Conservation (phyloP, 139 green algal genomes). For the Chlorella sp. region DNA sequence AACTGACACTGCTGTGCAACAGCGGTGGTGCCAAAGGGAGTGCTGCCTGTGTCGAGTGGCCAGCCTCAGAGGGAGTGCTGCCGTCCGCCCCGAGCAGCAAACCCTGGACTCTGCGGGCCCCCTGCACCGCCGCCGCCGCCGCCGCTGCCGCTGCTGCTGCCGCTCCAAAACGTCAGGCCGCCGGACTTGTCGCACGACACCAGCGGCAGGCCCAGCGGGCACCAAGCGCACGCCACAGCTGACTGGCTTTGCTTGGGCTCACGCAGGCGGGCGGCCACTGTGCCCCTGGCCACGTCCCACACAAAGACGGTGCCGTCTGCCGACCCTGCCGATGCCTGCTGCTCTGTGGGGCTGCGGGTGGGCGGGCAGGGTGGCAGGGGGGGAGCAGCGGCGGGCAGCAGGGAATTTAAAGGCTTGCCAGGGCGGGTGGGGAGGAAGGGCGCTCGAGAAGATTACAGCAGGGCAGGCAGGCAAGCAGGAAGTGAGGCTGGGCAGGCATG, state of each 20-base stretch:
- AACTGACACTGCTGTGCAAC: too few relatives aligned
- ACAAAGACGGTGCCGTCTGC: conserved; percentile 51
- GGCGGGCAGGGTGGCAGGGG: background rate
- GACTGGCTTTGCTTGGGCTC: conserved; percentile 10
- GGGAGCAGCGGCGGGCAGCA: background rate
- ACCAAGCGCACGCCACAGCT: conserved; percentile 39
- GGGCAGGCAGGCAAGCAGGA: too few relatives aligned
- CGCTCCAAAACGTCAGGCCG: conserved; percentile 43
- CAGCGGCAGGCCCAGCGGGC: conserved; percentile 43
- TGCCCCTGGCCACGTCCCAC: conserved; percentile 46
- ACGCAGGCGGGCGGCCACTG: conserved; percentile 7
- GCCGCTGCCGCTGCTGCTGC: background rate
- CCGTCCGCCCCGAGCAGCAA: background rate
- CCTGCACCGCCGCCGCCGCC: background rate
- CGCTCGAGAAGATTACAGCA: too few relatives aligned
- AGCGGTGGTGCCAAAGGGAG: too few relatives aligned
- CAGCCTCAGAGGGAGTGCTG: background rate
- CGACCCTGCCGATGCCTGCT: conserved; percentile 52
- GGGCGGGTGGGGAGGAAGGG: background rate
- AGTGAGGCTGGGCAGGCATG: background rate
- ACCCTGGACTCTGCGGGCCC: background rate
- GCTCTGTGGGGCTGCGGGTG: conserved; percentile 41
- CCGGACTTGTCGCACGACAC: conserved; percentile 48
- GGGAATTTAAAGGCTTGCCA: too few relatives aligned
- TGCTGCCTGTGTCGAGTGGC: too few relatives aligned